Base-by-base conservation (phyloP, 306 rosid genomes). In the Ormosia semicastrata region DNA sequence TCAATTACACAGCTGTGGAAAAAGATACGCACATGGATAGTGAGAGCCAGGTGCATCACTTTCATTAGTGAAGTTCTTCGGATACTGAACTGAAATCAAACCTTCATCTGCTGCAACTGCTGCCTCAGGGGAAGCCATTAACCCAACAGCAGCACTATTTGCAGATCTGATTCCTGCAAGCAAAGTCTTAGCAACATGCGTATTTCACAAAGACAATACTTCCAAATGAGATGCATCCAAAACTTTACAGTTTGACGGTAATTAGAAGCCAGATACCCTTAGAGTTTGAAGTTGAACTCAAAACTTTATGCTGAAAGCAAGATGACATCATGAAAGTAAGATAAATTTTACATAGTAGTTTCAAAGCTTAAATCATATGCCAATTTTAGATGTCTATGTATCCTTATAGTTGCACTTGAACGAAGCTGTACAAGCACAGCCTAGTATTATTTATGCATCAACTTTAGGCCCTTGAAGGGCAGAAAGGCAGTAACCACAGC, bases 101-200 rank as follows among this genome's bases (percentile, higher is more conserved):
- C 85, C 52, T 32, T 84, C 83, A 6, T 72, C 71, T 5, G 79
- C 75, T 17, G 75, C 81, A 66, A 79, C 78, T 9, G 70, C 66
- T 15, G 78, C 33, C 79, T 81, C 91, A 33, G 86, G 83, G 11
- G 86, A 88, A 71, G 39, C 81, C 36, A 47, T 76, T 59, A 74
- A 41, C 78, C 73, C 86, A 82, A 59, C 73, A 44, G 33, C 13
- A 13, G 83, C 32, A 67, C 79, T 78, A 47, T 68, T 82, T 8
- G 69, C 82, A 76, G 86, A 81, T 53, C 62, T 84, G 40, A 88
- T 70, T 78, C 88, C 91, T 88, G 80, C 57, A 56, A 47, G 66
- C 46, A 77, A 80, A 62, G 29, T 82, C 75, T 62, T 52, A 34
- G 64, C 75, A 66, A 59, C 15, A 73, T 53, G 52, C 82, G 66